Conservation (phyloP, 2,329 filamentous ascomycete species). For the Colletotrichum acutatum region DNA sequence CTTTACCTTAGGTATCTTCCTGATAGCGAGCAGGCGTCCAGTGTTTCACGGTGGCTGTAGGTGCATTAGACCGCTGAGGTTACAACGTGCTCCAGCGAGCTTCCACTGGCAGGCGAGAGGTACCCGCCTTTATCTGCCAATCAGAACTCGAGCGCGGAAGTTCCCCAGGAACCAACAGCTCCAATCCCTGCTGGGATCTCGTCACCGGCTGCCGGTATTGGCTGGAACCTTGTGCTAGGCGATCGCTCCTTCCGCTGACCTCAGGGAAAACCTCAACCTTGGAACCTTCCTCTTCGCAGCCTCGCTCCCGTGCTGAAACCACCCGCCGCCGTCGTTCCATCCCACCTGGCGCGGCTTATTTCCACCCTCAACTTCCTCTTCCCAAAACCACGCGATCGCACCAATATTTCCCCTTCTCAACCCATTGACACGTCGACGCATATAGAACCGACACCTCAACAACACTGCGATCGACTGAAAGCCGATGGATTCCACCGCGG, state of each 20-base stretch:
- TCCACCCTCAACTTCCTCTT: neutral
- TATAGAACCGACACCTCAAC: neutral
- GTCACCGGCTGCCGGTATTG: constrained; percentile 35
- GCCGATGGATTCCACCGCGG: constrained; percentile 25
- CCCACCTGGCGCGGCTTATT: constrained; percentile 26
- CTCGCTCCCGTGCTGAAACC: constrained; percentile 32
- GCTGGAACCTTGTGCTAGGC: constrained; percentile 22
- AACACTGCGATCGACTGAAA: constrained; percentile 10
- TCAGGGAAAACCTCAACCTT: constrained; percentile 31
- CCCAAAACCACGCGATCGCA: neutral
- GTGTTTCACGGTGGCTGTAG: neutral
- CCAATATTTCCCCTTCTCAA: neutral
- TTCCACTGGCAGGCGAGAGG: neutral
- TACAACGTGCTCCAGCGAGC: constrained; percentile 22
- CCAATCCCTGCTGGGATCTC: constrained; percentile 35
- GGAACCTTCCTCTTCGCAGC: constrained; percentile 28
- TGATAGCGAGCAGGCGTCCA: neutral
- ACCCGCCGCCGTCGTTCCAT: constrained; percentile 23
- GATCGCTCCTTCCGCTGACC: constrained; percentile 25
- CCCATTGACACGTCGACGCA: neutral
- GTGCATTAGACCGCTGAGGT: constrained; percentile 6
- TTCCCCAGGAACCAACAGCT: constrained; percentile 33
- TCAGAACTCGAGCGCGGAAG: constrained; percentile 23
- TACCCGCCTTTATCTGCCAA: constrained; percentile 1
- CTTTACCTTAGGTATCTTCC: too few species aligned